Percentiles rank a stretch among this genome's conserved stretches.
These are phyloP conservation scores for Cordyceps tenuipes DNA, from an alignment of 2,329 filamentous ascomycete genomes.

Conservation along the genomic window DNA sequence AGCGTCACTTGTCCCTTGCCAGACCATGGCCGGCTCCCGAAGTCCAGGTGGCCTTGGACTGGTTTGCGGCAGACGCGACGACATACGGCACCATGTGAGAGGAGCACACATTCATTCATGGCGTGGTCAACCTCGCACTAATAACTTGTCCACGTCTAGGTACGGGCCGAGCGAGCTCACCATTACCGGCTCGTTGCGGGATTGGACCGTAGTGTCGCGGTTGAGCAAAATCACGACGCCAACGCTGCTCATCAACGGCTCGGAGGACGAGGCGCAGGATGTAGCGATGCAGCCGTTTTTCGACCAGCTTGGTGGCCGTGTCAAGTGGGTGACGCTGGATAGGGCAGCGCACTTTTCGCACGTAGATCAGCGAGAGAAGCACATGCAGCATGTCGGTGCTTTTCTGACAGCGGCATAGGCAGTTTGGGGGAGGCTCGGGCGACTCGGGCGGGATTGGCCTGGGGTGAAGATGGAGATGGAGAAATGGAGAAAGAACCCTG, in stretches of 20 bases:
- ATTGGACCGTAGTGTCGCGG: slow-evolving; percentile 21
- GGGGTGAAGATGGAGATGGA: too few relatives aligned
- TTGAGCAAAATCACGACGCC: slow-evolving; percentile 22
- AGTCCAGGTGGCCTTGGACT: slow-evolving; percentile 21
- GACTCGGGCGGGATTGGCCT: too few relatives aligned
- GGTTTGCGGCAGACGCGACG: slow-evolving; percentile 22
- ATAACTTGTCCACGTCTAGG: slow-evolving; percentile 18
- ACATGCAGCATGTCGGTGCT: slow-evolving; percentile 18
- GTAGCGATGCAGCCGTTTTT: slow-evolving; percentile 27
- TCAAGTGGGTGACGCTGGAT: slow-evolving; percentile 28
- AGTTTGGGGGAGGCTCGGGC: neutral
- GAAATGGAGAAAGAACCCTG: too few relatives aligned
- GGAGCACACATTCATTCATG: neutral
- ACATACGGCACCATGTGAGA: slow-evolving; percentile 21
- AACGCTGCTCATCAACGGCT: slow-evolving; percentile 27
- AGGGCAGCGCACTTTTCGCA: slow-evolving; percentile 27
- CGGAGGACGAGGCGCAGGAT: slow-evolving; percentile 27
- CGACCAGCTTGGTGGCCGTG: slow-evolving; percentile 23
- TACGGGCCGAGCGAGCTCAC: slow-evolving; percentile 20
- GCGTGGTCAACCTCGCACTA: neutral
- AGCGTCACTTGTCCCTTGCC: slow-evolving; percentile 20
- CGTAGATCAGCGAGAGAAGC: slow-evolving; percentile 23
- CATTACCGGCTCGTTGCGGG: slow-evolving; percentile 18
- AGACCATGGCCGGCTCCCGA: slow-evolving; percentile 26
- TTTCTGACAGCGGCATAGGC: slow-evolving; percentile 11